Base-by-base conservation (phyloP, 331 rosid genomes). In the Phaseolus coccineus region DNA sequence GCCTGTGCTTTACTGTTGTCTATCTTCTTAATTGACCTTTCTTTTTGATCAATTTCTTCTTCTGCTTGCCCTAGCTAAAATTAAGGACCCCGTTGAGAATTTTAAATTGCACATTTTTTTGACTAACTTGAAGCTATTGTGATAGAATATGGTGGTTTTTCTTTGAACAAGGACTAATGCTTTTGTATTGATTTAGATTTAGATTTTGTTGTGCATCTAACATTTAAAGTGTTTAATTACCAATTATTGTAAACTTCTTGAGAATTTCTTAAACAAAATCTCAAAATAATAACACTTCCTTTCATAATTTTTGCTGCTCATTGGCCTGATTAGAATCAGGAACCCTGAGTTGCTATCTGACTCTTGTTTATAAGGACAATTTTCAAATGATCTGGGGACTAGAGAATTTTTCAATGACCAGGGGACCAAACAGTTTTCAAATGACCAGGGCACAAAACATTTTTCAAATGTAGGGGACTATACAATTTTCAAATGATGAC, bases 281-380 rank as follows among this genome's bases (percentile, higher is more conserved):
- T 22, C 67, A 13, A 61, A 31, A 62, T 59, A 30, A 10, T 25
- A 40, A 27, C 47, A 0, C 28, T 63, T 37, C 8, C 48, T 84
- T 81, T 56, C 68, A 35, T 69, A 39, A 80, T 57, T 47, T 80
- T 58, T 40, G 59, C 80, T 89, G 97, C 96, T 97, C 71, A 93
- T 94, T n/a, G 98, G 92, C 84, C 87, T 94, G 77, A 94, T 94
- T 82, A 88, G 96, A 67, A 93, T 88, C 89, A 84, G 91, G 88
- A 88, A 94, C 88, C 80, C 89, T 85, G 87, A 85, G 78, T 88
- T 86, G 87, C 89, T 94, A 25, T 86, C 91, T 25, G 96, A 92
- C 86, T 94, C 98, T 71, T 92, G 97, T 90, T 87, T 94, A 85
- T 94, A 90, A 84, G 96, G 96, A 66, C 92, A 94, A 84, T 90